Percentiles rank a stretch among this genome's conserved stretches.
These are phyloP conservation scores for Lentinus tigrinus DNA, from an alignment of 768 basidiomycete genomes.

Conservation along the genomic window DNA sequence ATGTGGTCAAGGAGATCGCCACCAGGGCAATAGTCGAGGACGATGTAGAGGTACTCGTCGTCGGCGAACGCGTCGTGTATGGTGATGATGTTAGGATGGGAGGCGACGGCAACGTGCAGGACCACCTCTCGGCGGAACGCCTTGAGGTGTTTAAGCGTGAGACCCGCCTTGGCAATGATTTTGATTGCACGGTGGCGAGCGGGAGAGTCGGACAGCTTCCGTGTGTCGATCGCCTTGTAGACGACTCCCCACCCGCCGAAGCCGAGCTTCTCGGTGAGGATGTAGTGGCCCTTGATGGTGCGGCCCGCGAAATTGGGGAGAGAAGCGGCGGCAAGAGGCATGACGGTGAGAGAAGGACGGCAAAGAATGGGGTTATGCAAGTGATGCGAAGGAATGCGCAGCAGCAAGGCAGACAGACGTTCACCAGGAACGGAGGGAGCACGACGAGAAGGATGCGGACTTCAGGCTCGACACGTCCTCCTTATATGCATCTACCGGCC, in stretches of 20 bases:
- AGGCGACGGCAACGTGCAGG: constrained; percentile 51
- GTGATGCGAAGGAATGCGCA: background rate
- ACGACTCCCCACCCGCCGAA: constrained; percentile 5
- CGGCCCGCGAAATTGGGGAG: constrained; percentile 88
- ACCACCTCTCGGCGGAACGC: constrained; percentile 55
- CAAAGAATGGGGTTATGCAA: background rate
- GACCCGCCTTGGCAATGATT: constrained; percentile 31
- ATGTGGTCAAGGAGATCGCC: constrained; percentile 49
- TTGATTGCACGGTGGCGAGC: constrained; percentile 5
- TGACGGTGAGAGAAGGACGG: background rate
- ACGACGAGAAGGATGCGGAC: background rate
- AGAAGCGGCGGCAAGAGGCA: constrained; percentile 82
- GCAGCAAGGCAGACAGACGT: no score
- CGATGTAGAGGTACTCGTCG: constrained; percentile 61
- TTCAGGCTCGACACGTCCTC: background rate
- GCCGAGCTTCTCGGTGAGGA: constrained; percentile 1
- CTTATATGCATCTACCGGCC: no score
- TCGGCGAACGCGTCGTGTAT: constrained; percentile 66
- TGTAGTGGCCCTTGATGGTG: background rate
- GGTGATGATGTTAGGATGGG: constrained; percentile 64
- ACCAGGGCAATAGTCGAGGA: constrained; percentile 43
- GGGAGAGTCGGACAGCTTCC: background rate
- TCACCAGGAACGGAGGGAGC: background rate
- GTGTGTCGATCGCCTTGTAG: constrained; percentile 3
- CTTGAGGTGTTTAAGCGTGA: constrained; percentile 4